Evolutionary conservation across 208 protist genomes (phyloP).

Genomic region (Borovskyia barvae): DNA sequence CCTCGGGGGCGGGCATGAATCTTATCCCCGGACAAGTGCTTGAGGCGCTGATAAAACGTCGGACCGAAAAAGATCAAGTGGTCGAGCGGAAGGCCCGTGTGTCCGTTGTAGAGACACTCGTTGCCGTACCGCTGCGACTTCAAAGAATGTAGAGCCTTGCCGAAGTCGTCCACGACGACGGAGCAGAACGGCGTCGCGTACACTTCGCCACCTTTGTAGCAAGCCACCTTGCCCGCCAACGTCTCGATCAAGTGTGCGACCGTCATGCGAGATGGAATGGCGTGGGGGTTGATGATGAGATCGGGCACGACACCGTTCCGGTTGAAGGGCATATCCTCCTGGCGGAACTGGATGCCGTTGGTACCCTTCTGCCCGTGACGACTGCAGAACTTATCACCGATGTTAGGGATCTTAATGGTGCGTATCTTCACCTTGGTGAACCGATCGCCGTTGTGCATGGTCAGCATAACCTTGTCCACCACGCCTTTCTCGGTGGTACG

Average conservation of each 20-base stretch:
- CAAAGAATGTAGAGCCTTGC: slow-evolving; percentile 67
- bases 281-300: slow-evolving; percentile 99
- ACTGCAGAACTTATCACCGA: slow-evolving; percentile 99
- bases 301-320: slow-evolving; percentile 97
- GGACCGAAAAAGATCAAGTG: slow-evolving; percentile 99
- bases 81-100: slow-evolving; percentile 97
- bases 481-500: slow-evolving; percentile 89
- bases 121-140: slow-evolving; percentile 98
- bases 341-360: slow-evolving; percentile 96
- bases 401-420: slow-evolving; percentile 94
- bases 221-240: slow-evolving; percentile 80
- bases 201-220: slow-evolving; percentile 95
- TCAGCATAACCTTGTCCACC: slow-evolving; percentile 96
- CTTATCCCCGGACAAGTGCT: slow-evolving; percentile 99
- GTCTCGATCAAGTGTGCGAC: slow-evolving; percentile 99
- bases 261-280: slow-evolving; percentile 99
- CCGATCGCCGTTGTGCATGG: slow-evolving; percentile 88
- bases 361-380: slow-evolving; percentile 99
- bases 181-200: slow-evolving; percentile 95
- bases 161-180: slow-evolving; percentile 95
- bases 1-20: slow-evolving; percentile 97
- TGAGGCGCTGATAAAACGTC: slow-evolving; percentile 99
- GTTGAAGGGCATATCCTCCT: slow-evolving; percentile 99
- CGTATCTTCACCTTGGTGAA: slow-evolving; percentile 95
- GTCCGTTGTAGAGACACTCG: slow-evolving; percentile 94